Evolutionary conservation across 257 asterid genomes (phyloP).

Genomic region (Plantago major): DNA sequence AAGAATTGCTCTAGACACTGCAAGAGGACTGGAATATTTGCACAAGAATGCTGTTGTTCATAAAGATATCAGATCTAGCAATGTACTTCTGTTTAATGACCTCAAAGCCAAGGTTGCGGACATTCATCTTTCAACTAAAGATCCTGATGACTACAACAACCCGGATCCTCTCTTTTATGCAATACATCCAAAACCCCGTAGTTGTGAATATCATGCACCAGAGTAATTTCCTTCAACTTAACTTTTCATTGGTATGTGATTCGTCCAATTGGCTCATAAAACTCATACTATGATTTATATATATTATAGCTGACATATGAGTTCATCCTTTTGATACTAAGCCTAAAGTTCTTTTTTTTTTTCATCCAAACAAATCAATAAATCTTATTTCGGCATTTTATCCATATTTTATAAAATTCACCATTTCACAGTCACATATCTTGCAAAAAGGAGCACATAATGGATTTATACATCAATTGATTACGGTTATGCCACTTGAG

Average conservation of each 20-base stretch:
- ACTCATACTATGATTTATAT: too few species aligned
- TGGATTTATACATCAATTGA: too few species aligned
- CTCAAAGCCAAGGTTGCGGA: conserved; percentile 85
- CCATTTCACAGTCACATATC: too few species aligned
- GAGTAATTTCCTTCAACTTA: conserved; percentile 47
- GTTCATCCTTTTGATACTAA: too few species aligned
- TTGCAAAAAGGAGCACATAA: too few species aligned
- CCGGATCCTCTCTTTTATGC: conserved; percentile 92
- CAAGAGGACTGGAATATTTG: conserved; percentile 30
- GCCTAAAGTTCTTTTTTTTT: too few species aligned
- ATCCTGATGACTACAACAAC: conserved; percentile 43
- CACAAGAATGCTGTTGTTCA: conserved; percentile 79
- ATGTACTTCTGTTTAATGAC: conserved; percentile 85
- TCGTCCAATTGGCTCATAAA: not conserved
- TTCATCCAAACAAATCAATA: too few species aligned
- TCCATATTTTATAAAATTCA: too few species aligned
- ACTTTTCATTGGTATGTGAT: conserved; percentile 1
- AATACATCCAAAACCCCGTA: conserved; percentile 75
- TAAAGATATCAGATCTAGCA: conserved; percentile 93
- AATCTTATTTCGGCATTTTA: too few species aligned
- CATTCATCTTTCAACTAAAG: conserved; percentile 83
- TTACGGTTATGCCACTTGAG: too few species aligned
- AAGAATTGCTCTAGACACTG: conserved; percentile 88
- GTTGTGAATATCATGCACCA: conserved; percentile 71
- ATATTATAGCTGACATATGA: too few species aligned